These are phyloP conservation scores for Cyclotella kingstonii DNA, from an alignment of 108 stramenopile species.

Conservation along the genomic window DNA sequence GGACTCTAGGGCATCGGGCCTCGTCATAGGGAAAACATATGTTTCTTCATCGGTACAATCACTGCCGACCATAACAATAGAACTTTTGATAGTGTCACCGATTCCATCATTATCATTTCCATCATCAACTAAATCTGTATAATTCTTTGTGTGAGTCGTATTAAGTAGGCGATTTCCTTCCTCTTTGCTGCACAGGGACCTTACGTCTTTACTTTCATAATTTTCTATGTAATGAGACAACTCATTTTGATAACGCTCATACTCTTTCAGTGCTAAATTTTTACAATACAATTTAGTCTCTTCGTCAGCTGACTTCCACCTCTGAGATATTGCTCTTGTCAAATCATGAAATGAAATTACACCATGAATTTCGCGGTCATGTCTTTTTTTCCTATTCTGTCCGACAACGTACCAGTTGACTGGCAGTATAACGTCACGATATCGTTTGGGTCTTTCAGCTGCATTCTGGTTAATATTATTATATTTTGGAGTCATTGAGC, in stretches of 20 bases:
- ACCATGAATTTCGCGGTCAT: neutral
- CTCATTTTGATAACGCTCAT: neutral
- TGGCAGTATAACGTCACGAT: neutral
- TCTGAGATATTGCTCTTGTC: neutral
- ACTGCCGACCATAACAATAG: no score
- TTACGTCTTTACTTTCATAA: neutral
- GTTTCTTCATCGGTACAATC: no score
- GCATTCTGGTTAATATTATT: neutral
- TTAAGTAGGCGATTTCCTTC: neutral
- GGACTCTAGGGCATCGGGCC: no score
- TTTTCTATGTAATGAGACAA: neutral
- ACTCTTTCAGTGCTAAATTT: neutral
- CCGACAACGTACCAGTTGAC: neutral
- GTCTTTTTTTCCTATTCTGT: neutral
- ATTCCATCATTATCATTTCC: no score
- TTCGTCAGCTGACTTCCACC: neutral
- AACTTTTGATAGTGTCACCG: no score
- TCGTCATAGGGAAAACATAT: no score
- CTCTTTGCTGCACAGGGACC: neutral
- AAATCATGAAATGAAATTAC: neutral
- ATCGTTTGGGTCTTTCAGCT: neutral
- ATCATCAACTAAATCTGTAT: no score
- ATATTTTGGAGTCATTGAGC: neutral
- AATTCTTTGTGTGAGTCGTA: no score
- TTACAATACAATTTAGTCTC: neutral